Percentiles rank a stretch among this genome's conserved stretches.
phyloP scores from a whole-genome alignment of 1,284 basidiomycete species.

The Anthracocystis setariae region DNA sequence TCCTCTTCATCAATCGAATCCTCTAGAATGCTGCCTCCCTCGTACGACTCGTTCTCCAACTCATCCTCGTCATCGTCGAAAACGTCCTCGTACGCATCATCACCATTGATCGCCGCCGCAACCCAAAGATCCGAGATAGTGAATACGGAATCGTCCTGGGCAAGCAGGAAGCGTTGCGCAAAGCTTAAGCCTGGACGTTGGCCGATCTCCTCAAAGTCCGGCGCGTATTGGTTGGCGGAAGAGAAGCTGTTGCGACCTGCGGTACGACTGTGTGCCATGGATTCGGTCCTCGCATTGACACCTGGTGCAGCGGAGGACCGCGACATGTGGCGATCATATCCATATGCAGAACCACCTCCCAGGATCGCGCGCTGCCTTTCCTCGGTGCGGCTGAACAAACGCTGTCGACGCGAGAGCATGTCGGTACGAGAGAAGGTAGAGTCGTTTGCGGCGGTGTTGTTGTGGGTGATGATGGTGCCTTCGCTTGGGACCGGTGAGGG shows the following conservation, averaged over 20 bases:
- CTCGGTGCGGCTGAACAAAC: slow-evolving; percentile 51
- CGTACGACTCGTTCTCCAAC: slow-evolving; percentile 23
- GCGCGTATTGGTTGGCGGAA: slow-evolving; percentile 52
- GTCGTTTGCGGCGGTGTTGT: slow-evolving; percentile 31
- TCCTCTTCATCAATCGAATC: slow-evolving; percentile 50
- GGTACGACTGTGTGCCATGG: slow-evolving; percentile 27
- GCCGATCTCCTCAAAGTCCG: slow-evolving; percentile 61
- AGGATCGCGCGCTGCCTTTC: slow-evolving; percentile 53
- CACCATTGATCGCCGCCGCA: slow-evolving; percentile 87
- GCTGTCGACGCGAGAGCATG: slow-evolving; percentile 14
- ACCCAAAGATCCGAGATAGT: slow-evolving; percentile 92
- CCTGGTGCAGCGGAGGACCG: slow-evolving; percentile 18
- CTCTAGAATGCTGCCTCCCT: slow-evolving; percentile 61
- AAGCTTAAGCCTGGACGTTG: slow-evolving; percentile 70
- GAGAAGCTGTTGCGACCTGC: slow-evolving; percentile 36
- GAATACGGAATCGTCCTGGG: slow-evolving; percentile 88
- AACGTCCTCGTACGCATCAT: slow-evolving; percentile 71
- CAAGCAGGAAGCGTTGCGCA: slow-evolving; percentile 75
- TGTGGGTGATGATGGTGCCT: slow-evolving; percentile 54
- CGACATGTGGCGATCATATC: slow-evolving; percentile 46
- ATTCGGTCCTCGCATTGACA: slow-evolving; percentile 7
- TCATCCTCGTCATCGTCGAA: slow-evolving; percentile 61
- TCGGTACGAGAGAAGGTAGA: slow-evolving; percentile 51
- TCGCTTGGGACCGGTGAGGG: slow-evolving; percentile 54
- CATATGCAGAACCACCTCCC: slow-evolving; percentile 57